Conservation (phyloP, 2,329 filamentous ascomycete species). For the Fusarium pseudograminearum region DNA sequence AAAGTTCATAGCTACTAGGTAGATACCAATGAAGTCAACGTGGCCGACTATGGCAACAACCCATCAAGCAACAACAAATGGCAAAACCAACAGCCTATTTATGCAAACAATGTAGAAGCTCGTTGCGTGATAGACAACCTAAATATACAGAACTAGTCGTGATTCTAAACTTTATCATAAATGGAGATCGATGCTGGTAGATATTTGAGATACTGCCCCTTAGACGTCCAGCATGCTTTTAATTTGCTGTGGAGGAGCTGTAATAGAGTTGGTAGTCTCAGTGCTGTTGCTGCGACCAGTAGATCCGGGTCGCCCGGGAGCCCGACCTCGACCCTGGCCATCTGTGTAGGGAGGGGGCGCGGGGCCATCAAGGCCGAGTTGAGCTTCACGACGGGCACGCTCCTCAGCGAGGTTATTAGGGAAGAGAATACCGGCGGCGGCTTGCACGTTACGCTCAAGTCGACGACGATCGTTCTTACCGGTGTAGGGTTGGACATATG, state of each 20-base stretch:
- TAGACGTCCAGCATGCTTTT: constrained; percentile 70
- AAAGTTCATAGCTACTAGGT: constrained; percentile 21
- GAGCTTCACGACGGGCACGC: constrained; percentile 53
- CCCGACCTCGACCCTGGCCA: constrained; percentile 39
- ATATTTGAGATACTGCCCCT: neutral
- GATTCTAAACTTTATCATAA: constrained; percentile 9
- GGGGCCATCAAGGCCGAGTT: constrained; percentile 59
- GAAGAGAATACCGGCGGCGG: constrained; percentile 63
- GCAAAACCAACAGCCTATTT: constrained; percentile 17
- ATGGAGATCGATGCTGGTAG: neutral
- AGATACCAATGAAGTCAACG: neutral
- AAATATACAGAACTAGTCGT: constrained; percentile 12
- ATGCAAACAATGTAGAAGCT: constrained; percentile 21
- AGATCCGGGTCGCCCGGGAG: constrained; percentile 47
- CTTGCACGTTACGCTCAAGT: constrained; percentile 58
- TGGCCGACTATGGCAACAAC: neutral
- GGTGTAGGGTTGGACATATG: constrained; percentile 48
- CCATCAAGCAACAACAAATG: constrained; percentile 11
- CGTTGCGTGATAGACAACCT: constrained; percentile 19
- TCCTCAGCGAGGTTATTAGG: constrained; percentile 54
- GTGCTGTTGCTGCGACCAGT: constrained; percentile 60
- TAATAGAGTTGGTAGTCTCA: constrained; percentile 60
- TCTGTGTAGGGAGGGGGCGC: constrained; percentile 57
- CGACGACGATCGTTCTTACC: constrained; percentile 61
- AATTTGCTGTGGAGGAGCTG: constrained; percentile 64